A percentile compares a stretch with the other conserved stretches of the same genome.
Conservation (phyloP, 768 basidiomycete genomes). For the Tephrocybe rancida region DNA sequence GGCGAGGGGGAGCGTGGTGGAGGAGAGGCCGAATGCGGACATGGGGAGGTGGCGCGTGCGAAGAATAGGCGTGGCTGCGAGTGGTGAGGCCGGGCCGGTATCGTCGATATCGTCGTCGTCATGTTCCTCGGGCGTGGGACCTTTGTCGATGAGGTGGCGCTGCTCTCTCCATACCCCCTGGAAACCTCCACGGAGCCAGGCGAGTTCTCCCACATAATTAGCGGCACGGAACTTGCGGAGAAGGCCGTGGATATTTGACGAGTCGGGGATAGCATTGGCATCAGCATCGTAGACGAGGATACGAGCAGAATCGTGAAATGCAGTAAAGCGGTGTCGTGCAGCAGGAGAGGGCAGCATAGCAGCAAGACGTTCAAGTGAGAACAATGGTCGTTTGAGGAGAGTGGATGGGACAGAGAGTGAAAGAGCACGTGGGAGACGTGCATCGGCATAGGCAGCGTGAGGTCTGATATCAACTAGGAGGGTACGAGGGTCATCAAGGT, state of each 20-base stretch:
- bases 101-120: conserved; percentile 34
- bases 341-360: conserved; percentile 75
- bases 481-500: conserved; percentile 35
- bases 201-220: conserved; percentile 58
- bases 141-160: conserved; percentile 53
- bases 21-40: conserved; percentile 62
- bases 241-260: conserved; percentile 71
- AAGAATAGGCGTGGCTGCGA: conserved; percentile 33
- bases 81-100: conserved; percentile 8
- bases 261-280: conserved; percentile 57
- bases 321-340: conserved; percentile 59
- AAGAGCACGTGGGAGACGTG: conserved; percentile 69
- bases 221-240: conserved; percentile 72
- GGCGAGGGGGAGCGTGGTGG: conserved; percentile 33
- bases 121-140: conserved; percentile 52
- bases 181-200: conserved; percentile 86
- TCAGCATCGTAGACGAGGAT: conserved; percentile 91
- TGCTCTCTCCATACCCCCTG: conserved; percentile 62
- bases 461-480: conserved; percentile 91
- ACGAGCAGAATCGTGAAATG: conserved; percentile 57
- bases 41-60: conserved; percentile 63
- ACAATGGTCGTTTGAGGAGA: conserved; percentile 87
- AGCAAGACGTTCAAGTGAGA: conserved; percentile 74
- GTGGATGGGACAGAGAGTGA: conserved; percentile 94
- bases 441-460: conserved; percentile 68